Evolutionary conservation across 345 rosid species (phyloP).

Genomic region (Linum usitatissimum): DNA sequence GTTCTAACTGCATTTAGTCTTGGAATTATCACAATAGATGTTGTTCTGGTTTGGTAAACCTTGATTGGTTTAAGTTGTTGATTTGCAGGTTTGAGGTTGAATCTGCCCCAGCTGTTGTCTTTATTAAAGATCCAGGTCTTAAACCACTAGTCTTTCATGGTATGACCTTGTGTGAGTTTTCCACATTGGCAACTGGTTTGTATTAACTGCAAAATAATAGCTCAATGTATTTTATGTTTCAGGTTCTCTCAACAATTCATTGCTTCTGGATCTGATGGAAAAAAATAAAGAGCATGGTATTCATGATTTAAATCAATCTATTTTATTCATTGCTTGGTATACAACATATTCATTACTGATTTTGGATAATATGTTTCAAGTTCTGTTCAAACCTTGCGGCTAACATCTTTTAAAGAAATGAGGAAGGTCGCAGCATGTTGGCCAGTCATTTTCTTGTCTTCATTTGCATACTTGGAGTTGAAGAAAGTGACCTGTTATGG

Average conservation of each 20-base stretch:
- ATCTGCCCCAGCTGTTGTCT: conserved; percentile 81
- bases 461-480: background rate
- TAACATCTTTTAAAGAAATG: background rate
- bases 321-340: background rate
- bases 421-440: background rate
- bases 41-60: background rate
- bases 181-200: conserved; percentile 2
- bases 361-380: background rate
- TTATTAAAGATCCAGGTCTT: conserved; percentile 78
- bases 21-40: background rate
- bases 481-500: too few species aligned
- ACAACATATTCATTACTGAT: background rate
- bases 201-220: conserved; percentile 5
- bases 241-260: conserved; percentile 66
- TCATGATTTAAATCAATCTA: background rate
- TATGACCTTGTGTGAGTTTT: conserved; percentile 16
- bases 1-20: background rate
- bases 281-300: conserved; percentile 73
- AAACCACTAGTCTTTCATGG: conserved; percentile 89
- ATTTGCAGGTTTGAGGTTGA: conserved; percentile 77
- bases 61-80: conserved; percentile 12
- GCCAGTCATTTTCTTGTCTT: background rate
- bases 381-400: background rate
- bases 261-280: conserved; percentile 61
- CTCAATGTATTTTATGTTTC: conserved; percentile 25